These are phyloP conservation scores for Cyphellophora europaea DNA, from an alignment of 2,329 filamentous ascomycete species.

Conservation along the genomic window DNA sequence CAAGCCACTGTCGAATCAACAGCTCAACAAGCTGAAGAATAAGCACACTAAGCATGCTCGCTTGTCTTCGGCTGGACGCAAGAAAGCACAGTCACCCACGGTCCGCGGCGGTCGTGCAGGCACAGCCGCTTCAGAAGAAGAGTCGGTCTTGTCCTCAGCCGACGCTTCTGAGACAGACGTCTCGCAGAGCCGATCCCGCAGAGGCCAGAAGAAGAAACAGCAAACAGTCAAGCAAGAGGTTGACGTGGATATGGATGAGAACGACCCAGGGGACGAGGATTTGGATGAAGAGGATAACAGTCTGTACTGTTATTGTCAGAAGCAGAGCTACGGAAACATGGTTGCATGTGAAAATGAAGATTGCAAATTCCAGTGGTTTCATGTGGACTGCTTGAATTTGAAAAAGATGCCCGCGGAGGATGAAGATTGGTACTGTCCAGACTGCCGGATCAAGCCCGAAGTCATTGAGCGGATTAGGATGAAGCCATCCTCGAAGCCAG, in stretches of 20 bases:
- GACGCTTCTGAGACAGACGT: slow-evolving; percentile 38
- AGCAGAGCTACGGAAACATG: slow-evolving; percentile 58
- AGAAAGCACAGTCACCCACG: slow-evolving; percentile 32
- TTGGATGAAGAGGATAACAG: slow-evolving; percentile 49
- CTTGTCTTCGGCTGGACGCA: slow-evolving; percentile 31
- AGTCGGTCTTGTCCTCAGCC: slow-evolving; percentile 43
- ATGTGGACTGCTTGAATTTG: slow-evolving; percentile 55
- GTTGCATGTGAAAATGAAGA: slow-evolving; percentile 58
- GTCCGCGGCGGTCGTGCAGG: slow-evolving; percentile 28
- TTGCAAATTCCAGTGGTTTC: slow-evolving; percentile 59
- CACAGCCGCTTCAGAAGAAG: slow-evolving; percentile 30
- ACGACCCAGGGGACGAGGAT: slow-evolving; percentile 38
- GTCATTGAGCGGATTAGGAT: slow-evolving; percentile 24
- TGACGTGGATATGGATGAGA: slow-evolving; percentile 34
- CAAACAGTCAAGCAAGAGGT: slow-evolving; percentile 17
- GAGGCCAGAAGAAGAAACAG: slow-evolving; percentile 15
- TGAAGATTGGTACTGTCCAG: slow-evolving; percentile 48
- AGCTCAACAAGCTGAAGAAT: slow-evolving; percentile 21
- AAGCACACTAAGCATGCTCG: slow-evolving; percentile 30
- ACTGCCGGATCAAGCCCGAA: slow-evolving; percentile 33
- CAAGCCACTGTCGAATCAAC: slow-evolving; percentile 26
- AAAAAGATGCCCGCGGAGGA: slow-evolving; percentile 49
- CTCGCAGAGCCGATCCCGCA: slow-evolving; percentile 14
- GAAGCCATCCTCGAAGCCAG: slow-evolving; percentile 8
- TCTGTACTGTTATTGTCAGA: slow-evolving; percentile 57